Evolutionary conservation across 2,329 filamentous ascomycete species (phyloP), one percentile per base, ranked within the genome.

Genomic region (Clonostachys sp.): DNA sequence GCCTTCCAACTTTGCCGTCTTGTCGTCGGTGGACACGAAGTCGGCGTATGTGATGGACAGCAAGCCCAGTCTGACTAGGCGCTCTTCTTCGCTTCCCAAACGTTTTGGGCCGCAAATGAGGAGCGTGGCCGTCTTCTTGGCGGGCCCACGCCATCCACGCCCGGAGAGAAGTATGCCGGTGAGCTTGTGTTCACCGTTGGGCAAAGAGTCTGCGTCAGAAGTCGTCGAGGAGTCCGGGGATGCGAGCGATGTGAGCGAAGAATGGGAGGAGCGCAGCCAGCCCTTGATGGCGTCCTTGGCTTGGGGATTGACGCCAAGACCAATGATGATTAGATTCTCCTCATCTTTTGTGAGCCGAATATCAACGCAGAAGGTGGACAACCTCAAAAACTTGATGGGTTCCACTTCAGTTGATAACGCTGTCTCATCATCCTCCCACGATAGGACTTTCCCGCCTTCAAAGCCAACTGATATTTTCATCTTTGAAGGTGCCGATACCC

Each of bases 371-470:
- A 60, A 65, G 2, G 64, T 63, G 36, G 57, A 53, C 17, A 68
- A 49, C 41, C 64, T 63, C 17, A 68, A 53, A 45, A 66, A 67
- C 24, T 53, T 51, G 33, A 66, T 53, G 12, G 54, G 50, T 18
- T 56, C 50, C 20, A 58, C 56, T 14, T 49, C 47, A 34, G 55
- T 61, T 10, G 53, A 50, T 6, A 30, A 30, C 24, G 56, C 50
- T 24, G 66, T 63, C 17, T 57, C 56, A 10, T 65, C 61, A n/a
- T 58, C 62, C 49, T 67, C 65, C 65, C 65, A 68, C 6, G 61
- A 58, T 12, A 66, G 55, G 13, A 68, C 54, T 20, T 56, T 54
- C 16, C 57, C 58, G 45, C 65, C 62, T 13, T 56, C 54, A 50
- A 66, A 67, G 14, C 66, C 66, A 10, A 68, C 49, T 1, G 60